Conservation (phyloP, 176 grass and related monocot species). For the Oryza punctata region DNA sequence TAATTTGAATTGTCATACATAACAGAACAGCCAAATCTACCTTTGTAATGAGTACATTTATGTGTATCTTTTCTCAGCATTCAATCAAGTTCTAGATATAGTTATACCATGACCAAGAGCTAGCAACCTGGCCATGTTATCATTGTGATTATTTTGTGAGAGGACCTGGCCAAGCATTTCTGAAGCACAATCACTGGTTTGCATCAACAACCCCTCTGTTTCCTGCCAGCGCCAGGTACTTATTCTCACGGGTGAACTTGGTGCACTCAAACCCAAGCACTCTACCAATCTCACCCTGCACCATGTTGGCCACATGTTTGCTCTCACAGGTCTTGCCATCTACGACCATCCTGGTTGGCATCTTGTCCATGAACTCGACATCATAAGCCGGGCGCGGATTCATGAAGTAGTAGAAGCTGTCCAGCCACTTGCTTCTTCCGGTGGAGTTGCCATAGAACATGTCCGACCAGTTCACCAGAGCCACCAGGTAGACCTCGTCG, state of each 20-base stretch:
- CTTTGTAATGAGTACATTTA: neutral
- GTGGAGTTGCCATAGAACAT: slow-evolving; percentile 90
- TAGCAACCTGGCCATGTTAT: slow-evolving; percentile 1
- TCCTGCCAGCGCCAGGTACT: slow-evolving; percentile 71
- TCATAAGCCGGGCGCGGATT: slow-evolving; percentile 64
- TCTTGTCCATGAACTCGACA: slow-evolving; percentile 62
- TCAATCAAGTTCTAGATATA: neutral
- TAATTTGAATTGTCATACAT: slow-evolving; percentile 12
- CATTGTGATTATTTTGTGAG: neutral
- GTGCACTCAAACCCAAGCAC: slow-evolving; percentile 63
- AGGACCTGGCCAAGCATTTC: neutral
- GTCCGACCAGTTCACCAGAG: slow-evolving; percentile 45
- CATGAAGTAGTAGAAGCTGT: slow-evolving; percentile 84
- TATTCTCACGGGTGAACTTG: slow-evolving; percentile 69
- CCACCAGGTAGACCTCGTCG: slow-evolving; percentile 62
- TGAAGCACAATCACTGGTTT: slow-evolving; percentile 29
- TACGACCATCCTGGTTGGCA: slow-evolving; percentile 33
- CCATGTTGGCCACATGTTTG: slow-evolving; percentile 66
- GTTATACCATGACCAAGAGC: neutral
- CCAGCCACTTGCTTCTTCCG: slow-evolving; percentile 53
- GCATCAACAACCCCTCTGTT: slow-evolving; percentile 52
- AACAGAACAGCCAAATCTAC: neutral
- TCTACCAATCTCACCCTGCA: slow-evolving; percentile 62
- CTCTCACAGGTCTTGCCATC: slow-evolving; percentile 35
- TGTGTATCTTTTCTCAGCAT: neutral